Evolutionary conservation across 2,329 filamentous ascomycete genomes (phyloP), one percentile per base, ranked within the genome.

Genomic region (Penicillium hordei): DNA sequence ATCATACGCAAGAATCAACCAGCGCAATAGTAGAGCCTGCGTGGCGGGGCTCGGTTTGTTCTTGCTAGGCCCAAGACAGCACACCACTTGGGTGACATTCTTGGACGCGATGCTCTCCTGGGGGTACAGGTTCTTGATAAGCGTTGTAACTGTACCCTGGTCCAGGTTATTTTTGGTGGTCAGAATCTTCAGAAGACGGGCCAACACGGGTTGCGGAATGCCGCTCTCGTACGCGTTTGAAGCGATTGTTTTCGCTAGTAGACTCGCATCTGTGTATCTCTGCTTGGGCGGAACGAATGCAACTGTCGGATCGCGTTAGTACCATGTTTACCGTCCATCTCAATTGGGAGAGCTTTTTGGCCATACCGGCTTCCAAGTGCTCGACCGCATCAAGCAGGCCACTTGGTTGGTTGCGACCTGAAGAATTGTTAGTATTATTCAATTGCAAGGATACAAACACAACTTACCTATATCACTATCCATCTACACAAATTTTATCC

Each of bases 81-180:
- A 87, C 23, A 94, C 82, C 10, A 93, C 76, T 57, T 83, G 86
- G 48, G 90, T 79, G 49, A 90, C 78, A 40, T 86, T 73, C 55
- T 84, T 79, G 34, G 83, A 79, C 13, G 83, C 71, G n/a, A 95
- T 81, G 42, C 80, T 81, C 39, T 81, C 79, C n/a, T 83, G 81
- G 2, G 91, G 91, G 72, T 93, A 95, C 49, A 95, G 77, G 59
- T 89, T 90, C 62, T 87, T 89, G 65, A 91, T 75, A 48, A 95
- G 78, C 29, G 81, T 83, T 15, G 83, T 86, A 29, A 88, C 80
- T 64, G 86, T 91, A 29, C 86, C 86, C 73, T 94, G 91, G 71
- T 94, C 90, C 23, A 96, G 82, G 64, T 87, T 79, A 64, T 81
- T 89, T 46, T 86, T 86, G 23, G 79, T 78, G 21, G 87, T 87